Evolutionary conservation across 768 basidiomycete species (phyloP).

Genomic region (Psilocybe sp.): DNA sequence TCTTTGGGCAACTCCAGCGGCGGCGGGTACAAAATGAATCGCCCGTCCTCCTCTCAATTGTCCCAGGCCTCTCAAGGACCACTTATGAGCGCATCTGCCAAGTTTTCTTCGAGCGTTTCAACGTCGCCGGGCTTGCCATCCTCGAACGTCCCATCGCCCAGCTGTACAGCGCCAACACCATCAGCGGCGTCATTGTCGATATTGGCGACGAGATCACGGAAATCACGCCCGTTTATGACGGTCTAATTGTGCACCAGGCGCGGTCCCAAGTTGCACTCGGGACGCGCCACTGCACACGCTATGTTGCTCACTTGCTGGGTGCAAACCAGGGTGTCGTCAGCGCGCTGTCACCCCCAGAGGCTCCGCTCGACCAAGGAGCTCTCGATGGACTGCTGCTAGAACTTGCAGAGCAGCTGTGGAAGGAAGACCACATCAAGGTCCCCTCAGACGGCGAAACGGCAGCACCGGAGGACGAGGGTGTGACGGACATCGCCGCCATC

Average conservation of each 20-base stretch:
- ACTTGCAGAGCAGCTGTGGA: slow-evolving; percentile 63
- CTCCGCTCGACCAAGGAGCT: slow-evolving; percentile 41
- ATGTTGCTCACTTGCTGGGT: slow-evolving; percentile 71
- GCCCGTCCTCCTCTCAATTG: slow-evolving; percentile 74
- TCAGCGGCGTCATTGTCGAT: slow-evolving; percentile 79
- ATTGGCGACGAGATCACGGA: slow-evolving; percentile 76
- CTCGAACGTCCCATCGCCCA: slow-evolving; percentile 84
- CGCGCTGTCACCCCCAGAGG: slow-evolving; percentile 52
- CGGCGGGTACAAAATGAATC: slow-evolving; percentile 87
- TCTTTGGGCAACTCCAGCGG: slow-evolving; percentile 72
- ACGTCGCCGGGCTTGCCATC: slow-evolving; percentile 78
- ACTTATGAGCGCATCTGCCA: slow-evolving; percentile 75
- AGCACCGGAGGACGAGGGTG: slow-evolving; percentile 72
- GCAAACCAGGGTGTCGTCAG: slow-evolving; percentile 64
- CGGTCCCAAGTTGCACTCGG: slow-evolving; percentile 63
- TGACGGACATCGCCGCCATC: slow-evolving; percentile 88
- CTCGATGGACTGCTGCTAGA: slow-evolving; percentile 54
- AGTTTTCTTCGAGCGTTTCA: slow-evolving; percentile 91
- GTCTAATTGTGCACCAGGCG: slow-evolving; percentile 54
- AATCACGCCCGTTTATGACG: slow-evolving; percentile 76
- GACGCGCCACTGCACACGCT: slow-evolving; percentile 66
- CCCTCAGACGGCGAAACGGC: slow-evolving; percentile 74
- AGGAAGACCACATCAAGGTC: slow-evolving; percentile 66
- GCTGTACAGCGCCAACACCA: slow-evolving; percentile 70
- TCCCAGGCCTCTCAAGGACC: slow-evolving; percentile 59